Evolutionary conservation across 2,329 filamentous ascomycete genomes (phyloP), one percentile per base, ranked within the genome.

Genomic region (Pseudohalonectria lignicola): DNA sequence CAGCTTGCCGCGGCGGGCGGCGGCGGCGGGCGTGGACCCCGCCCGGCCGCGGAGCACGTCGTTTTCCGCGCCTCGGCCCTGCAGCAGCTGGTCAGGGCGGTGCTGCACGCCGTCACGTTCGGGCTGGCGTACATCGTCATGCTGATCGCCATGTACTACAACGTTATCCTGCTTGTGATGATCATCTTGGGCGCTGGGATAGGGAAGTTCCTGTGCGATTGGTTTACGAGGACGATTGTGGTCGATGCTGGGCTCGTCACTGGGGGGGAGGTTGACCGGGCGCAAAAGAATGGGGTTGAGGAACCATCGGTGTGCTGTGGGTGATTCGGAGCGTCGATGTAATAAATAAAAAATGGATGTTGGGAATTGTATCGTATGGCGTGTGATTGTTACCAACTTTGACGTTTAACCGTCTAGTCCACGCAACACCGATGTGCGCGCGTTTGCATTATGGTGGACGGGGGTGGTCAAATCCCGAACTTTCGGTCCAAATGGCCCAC

Each of bases 141-240:
- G 62, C 42, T 66, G 43, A 49, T 65, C 32, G 63, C 61, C 36
- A 66, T 66, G 63, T 61, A 59, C 31, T 66, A 62, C 43, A 66
- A 66, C 31, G 62, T 63, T 20, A 66, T 63, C 40, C 53, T 65
- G 39, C 62, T 66, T 40, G 58, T 65, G 39, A 58, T 54, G 36
- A 64, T 65, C 35, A 50, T 66, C 20, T 49, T 72, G 31, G 69
- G 69, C 4, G 65, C 65, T 9, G 63, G 64, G 7, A 45, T 72
- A 32, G 69, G 69, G 41, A 71, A 71, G 53, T 71, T 71, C 47
- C 45, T 70, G n/a, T 70, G 63, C 46, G 67, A 71, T 49, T 73
- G 69, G 69, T 53, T 70, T 50, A 62, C 63, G 18, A 54, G 59
- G 34, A 61, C 56, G 39, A 54, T 70, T n/a, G 54, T 62, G 0